A percentile compares a stretch with the other conserved stretches of the same genome.
Conservation (phyloP, 352 stramenopile genomes). For the Globisporangium paroecandrum region DNA sequence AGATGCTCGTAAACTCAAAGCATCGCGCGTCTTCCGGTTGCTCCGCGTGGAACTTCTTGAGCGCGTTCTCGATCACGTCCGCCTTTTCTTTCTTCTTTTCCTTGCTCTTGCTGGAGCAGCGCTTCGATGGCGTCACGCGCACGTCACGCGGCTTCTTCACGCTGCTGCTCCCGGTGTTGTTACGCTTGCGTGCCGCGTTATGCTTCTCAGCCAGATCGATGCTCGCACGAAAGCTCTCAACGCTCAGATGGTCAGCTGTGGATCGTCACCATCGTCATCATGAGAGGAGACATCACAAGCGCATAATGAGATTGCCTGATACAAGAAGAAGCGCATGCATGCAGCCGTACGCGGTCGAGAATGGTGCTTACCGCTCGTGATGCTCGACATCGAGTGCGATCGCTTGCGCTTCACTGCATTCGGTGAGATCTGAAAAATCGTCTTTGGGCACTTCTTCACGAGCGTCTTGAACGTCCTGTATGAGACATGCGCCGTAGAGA, state of each 20-base stretch:
- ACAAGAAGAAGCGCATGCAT: background rate
- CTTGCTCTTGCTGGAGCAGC: conserved; percentile 42
- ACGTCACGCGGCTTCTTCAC: conserved; percentile 23
- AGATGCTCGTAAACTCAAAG: conserved; percentile 53
- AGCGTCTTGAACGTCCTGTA: conserved; percentile 15
- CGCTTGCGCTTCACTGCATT: conserved; percentile 61
- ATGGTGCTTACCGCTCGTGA: conserved; percentile 27
- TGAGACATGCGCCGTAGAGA: conserved; percentile 14
- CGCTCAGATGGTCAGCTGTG: conserved; percentile 18
- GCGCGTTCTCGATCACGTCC: conserved; percentile 56
- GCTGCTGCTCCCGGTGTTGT: conserved; percentile 13
- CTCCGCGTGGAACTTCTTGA: conserved; percentile 46
- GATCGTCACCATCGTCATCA: background rate
- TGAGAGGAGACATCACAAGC: background rate
- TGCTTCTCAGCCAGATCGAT: conserved; percentile 20
- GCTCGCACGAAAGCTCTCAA: conserved; percentile 19
- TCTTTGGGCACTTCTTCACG: conserved; percentile 21
- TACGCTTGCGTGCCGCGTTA: conserved; percentile 17
- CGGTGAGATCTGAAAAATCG: conserved; percentile 37
- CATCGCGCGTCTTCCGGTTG: conserved; percentile 24
- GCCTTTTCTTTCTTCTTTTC: conserved; percentile 55
- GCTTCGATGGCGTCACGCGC: conserved; percentile 42
- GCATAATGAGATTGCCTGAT: background rate
- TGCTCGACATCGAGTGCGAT: conserved; percentile 38
- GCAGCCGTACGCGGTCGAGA: background rate